Conservation (phyloP, 2,329 filamentous ascomycete species). For the Cyphellophora europaea region DNA sequence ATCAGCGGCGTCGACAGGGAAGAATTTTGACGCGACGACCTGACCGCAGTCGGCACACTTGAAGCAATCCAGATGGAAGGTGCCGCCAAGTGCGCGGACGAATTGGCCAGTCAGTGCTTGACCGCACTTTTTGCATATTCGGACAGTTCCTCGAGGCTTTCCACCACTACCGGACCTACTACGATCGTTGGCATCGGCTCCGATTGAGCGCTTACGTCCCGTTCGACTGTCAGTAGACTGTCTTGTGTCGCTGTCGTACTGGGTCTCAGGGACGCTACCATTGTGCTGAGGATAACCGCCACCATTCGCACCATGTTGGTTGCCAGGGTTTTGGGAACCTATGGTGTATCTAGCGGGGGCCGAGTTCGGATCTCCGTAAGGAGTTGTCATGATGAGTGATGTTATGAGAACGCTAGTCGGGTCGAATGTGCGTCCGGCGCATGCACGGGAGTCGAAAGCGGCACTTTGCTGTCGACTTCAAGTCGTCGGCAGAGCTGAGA, state of each 20-base stretch:
- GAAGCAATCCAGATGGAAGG: slow-evolving; percentile 96
- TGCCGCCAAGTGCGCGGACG: slow-evolving; percentile 84
- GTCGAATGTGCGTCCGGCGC: no score
- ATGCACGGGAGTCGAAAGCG: no score
- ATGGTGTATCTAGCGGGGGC: slow-evolving; percentile 15
- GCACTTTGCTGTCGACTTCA: no score
- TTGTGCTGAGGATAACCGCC: slow-evolving; percentile 8
- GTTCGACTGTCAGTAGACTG: slow-evolving; percentile 18
- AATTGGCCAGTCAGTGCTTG: slow-evolving; percentile 89
- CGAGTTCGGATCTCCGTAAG: slow-evolving; percentile 3
- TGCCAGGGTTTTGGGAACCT: slow-evolving; percentile 9
- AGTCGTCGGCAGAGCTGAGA: no score
- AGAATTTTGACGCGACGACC: slow-evolving; percentile 98
- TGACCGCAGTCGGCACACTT: slow-evolving; percentile 93
- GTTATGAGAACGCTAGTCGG: no score
- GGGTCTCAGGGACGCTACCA: slow-evolving; percentile 11
- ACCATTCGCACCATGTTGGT: slow-evolving; percentile 10
- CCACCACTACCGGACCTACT: slow-evolving; percentile 23
- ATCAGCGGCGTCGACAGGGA: slow-evolving; percentile 86
- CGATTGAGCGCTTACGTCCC: slow-evolving; percentile 18
- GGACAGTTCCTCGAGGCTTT: slow-evolving; percentile 26
- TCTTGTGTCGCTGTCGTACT: slow-evolving; percentile 16
- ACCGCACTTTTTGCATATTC: slow-evolving; percentile 75
- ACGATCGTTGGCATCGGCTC: slow-evolving; percentile 15
- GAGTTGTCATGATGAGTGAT: not conserved